Conservation (phyloP, 1,284 basidiomycete genomes). For the Malassezia obtusa region DNA sequence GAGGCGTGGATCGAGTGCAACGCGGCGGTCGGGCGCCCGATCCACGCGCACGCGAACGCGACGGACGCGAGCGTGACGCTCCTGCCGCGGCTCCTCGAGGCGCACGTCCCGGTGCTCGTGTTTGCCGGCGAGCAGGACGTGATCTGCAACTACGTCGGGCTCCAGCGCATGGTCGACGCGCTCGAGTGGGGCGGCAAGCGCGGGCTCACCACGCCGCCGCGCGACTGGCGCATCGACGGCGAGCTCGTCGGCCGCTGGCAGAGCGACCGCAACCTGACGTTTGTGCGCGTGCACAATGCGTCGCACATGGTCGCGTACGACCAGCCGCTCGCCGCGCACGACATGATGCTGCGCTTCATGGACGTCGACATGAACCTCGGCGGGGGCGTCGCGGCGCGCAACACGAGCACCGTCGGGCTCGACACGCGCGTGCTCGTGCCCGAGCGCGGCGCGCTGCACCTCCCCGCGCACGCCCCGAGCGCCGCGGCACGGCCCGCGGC, state of each 20-base stretch:
- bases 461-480: slow-evolving; percentile 6
- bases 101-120: slow-evolving; percentile 67
- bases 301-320: slow-evolving; percentile 66
- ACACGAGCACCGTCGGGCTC: slow-evolving; percentile 64
- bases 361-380: slow-evolving; percentile 68
- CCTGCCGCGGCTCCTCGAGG: slow-evolving; percentile 67
- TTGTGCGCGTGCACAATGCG: slow-evolving; percentile 68
- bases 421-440: slow-evolving; percentile 50
- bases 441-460: slow-evolving; percentile 25
- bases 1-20: slow-evolving; percentile 85
- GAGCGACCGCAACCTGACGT: slow-evolving; percentile 77
- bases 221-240: slow-evolving; percentile 66
- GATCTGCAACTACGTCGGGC: slow-evolving; percentile 83
- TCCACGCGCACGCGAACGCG: slow-evolving; percentile 49
- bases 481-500: background rate
- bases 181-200: slow-evolving; percentile 74
- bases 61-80: slow-evolving; percentile 63
- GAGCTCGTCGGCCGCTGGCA: slow-evolving; percentile 81
- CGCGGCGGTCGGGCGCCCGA: slow-evolving; percentile 58
- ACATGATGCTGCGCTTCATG: slow-evolving; percentile 67
- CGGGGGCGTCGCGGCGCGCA: slow-evolving; percentile 60
- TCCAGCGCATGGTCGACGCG: slow-evolving; percentile 71
- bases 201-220: slow-evolving; percentile 52
- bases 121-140: slow-evolving; percentile 93
- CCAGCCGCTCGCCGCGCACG: slow-evolving; percentile 74